Conservation (phyloP, 306 rosid genomes). For the Coriaria nepalensis region DNA sequence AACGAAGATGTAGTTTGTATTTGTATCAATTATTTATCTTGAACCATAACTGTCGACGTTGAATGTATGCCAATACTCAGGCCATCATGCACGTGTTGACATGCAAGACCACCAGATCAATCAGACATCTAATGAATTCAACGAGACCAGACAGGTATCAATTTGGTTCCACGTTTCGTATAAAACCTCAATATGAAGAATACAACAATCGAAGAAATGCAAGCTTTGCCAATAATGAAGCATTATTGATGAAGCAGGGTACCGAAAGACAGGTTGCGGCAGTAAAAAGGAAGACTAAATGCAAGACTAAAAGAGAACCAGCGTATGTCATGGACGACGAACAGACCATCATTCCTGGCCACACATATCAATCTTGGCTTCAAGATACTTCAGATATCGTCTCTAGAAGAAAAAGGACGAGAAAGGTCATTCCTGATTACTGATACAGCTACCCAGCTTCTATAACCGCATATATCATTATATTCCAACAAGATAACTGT, state of each 20-base stretch:
- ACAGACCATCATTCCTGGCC: conserved; percentile 65
- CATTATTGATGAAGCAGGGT: conserved; percentile 29
- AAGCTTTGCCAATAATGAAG: conserved; percentile 12
- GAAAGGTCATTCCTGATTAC: conserved; percentile 35
- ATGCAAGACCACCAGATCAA: conserved; percentile 24
- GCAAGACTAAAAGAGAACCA: conserved; percentile 31
- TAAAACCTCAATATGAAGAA: too few species aligned
- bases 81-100: conserved; percentile 28
- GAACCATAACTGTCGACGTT: too few species aligned
- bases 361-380: conserved; percentile 69
- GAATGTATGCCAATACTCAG: conserved; percentile 11
- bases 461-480: too few species aligned
- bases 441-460: too few species aligned
- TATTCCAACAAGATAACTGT: too few species aligned
- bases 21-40: too few species aligned
- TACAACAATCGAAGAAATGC: not conserved
- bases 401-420: conserved; percentile 49
- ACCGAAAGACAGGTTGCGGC: conserved; percentile 18
- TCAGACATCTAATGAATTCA: conserved; percentile 20
- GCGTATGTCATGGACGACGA: conserved; percentile 43
- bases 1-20: too few species aligned
- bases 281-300: conserved; percentile 41
- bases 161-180: not conserved
- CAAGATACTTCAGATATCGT: conserved; percentile 44
- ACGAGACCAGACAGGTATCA: conserved; percentile 34